Conservation (phyloP, 225 moss, liverwort and hornwort species). For the Bryoerythrophyllum caledonicum region DNA sequence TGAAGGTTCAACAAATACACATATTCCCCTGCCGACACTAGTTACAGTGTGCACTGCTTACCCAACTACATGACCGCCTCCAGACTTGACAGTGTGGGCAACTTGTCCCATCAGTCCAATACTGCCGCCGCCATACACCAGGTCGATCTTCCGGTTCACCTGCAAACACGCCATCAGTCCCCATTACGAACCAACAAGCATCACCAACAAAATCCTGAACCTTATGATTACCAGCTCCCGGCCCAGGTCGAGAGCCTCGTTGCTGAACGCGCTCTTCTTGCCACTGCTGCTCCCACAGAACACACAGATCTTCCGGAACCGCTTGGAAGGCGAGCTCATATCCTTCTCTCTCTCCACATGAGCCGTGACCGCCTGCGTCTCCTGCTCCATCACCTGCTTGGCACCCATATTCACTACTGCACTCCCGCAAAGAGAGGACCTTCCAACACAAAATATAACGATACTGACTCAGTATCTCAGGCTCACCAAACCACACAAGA, state of each 20-base stretch:
- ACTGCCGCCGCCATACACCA: constrained; percentile 93
- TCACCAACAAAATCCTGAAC: background rate
- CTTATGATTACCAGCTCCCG: constrained; percentile 30
- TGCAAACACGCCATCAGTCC: constrained; percentile 21
- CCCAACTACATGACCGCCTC: constrained; percentile 90
- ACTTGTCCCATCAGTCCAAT: constrained; percentile 94
- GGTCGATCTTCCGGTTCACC: constrained; percentile 77
- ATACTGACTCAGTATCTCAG: background rate
- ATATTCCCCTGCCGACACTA: too few species aligned
- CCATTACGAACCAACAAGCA: background rate
- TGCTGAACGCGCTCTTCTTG: constrained; percentile 47
- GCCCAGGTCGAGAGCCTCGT: constrained; percentile 50
- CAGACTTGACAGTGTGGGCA: constrained; percentile 68
- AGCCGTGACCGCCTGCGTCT: background rate
- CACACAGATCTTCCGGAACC: constrained; percentile 50
- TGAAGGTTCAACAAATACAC: too few species aligned
- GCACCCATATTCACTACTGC: constrained; percentile 32
- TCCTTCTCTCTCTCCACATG: constrained; percentile 17
- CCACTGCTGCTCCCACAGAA: constrained; percentile 60
- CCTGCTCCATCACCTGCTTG: constrained; percentile 41
- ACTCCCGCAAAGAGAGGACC: background rate
- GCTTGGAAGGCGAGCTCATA: constrained; percentile 23
- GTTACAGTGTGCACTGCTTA: constrained; percentile 28
- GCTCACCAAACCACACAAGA: too few species aligned
- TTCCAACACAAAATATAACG: background rate